These are phyloP conservation scores for Penicillium sp. DNA, from an alignment of 2,329 filamentous ascomycete species.

Conservation along the genomic window DNA sequence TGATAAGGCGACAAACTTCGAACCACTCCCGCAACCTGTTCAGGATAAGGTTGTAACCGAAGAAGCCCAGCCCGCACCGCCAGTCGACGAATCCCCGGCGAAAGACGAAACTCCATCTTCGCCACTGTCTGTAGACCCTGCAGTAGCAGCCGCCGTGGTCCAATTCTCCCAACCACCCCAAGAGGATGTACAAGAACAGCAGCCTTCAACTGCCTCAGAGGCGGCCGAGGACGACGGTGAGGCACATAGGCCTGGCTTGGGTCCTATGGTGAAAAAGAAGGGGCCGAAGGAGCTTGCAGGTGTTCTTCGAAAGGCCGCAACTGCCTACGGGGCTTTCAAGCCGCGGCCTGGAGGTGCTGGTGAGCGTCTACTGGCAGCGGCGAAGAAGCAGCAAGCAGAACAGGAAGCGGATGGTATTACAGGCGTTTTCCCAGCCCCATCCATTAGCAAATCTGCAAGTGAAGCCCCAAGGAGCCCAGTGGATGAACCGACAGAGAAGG, in stretches of 20 bases:
- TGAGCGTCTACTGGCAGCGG: conserved; percentile 68
- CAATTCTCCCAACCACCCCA: not conserved
- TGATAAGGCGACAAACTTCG: conserved; percentile 31
- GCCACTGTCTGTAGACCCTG: conserved; percentile 10
- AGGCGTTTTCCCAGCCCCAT: conserved; percentile 78
- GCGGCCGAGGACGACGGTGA: conserved; percentile 51
- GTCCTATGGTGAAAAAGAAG: conserved; percentile 87
- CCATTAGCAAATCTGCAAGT: conserved; percentile 41
- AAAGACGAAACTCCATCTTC: conserved; percentile 14
- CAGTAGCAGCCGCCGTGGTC: conserved; percentile 15
- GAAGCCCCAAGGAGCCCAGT: conserved; percentile 38
- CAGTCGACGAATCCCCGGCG: conserved; percentile 20
- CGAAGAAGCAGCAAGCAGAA: conserved; percentile 54
- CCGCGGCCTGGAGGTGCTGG: conserved; percentile 84
- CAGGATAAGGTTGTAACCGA: conserved; percentile 12
- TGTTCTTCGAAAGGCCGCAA: conserved; percentile 77
- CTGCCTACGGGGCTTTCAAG: conserved; percentile 72
- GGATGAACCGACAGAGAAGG: conserved; percentile 31
- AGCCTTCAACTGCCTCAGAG: conserved; percentile 14
- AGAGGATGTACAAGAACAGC: conserved; percentile 4
- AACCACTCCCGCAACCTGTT: conserved; percentile 8
- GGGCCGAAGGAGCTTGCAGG: conserved; percentile 71
- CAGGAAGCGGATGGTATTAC: conserved; percentile 84
- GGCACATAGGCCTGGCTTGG: conserved; percentile 70
- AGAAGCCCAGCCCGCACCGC: conserved; percentile 14